These are phyloP conservation scores for Cladophialophora psammophila DNA, from an alignment of 2,329 filamentous ascomycete genomes.

Conservation along the genomic window DNA sequence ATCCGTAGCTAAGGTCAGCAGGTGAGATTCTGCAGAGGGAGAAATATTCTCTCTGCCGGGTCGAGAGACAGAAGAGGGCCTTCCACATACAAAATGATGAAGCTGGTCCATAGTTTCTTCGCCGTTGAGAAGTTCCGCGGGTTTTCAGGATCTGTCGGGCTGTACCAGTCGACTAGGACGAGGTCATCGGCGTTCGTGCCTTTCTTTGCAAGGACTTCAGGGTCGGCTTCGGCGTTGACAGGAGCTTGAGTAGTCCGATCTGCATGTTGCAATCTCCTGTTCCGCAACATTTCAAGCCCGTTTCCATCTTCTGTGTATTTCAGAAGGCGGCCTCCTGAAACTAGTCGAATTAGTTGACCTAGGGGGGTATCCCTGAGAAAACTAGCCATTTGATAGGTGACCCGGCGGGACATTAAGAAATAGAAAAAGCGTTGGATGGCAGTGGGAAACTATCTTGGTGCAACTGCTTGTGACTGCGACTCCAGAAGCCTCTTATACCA, in stretches of 20 bases:
- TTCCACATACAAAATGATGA: slow-evolving; percentile 35
- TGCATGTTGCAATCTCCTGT: not conserved
- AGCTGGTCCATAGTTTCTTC: slow-evolving; percentile 40
- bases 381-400: not conserved
- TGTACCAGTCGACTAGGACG: slow-evolving; percentile 48
- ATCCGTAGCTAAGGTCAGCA: not conserved
- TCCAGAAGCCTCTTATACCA: not conserved
- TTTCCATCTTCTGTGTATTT: slow-evolving; percentile 1
- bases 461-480: not conserved
- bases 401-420: not conserved
- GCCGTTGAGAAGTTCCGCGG: slow-evolving; percentile 49
- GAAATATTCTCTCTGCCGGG: not conserved
- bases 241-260: not conserved
- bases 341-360: slow-evolving; percentile 10
- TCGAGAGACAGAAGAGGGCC: not conserved
- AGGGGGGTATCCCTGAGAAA: slow-evolving; percentile 10
- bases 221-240: not conserved
- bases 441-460: not conserved
- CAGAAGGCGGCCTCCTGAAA: slow-evolving; percentile 1
- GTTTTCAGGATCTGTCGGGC: slow-evolving; percentile 61
- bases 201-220: slow-evolving; percentile 14
- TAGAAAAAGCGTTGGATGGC: not conserved
- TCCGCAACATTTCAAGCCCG: slow-evolving; percentile 2
- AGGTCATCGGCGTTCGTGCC: slow-evolving; percentile 41
- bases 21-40: not conserved